Percentiles rank a stretch among this genome's conserved stretches.
These are phyloP conservation scores for Persicaria maculosa DNA, from an alignment of 148 eudicot genomes.

Conservation along the genomic window DNA sequence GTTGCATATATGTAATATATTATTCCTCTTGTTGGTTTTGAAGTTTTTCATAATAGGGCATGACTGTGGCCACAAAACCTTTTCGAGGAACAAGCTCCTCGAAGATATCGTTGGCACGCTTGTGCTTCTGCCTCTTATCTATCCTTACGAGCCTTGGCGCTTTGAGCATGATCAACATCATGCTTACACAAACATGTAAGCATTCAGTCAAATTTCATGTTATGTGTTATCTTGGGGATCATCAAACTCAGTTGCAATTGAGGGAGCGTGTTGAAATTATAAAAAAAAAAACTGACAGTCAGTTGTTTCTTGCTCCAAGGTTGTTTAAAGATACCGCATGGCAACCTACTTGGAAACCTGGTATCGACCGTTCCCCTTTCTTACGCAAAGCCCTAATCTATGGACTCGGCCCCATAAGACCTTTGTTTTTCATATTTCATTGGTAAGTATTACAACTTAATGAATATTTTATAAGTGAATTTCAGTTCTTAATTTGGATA, in stretches of 20 bases:
- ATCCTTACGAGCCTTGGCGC: constrained; percentile 99
- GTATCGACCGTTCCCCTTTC: constrained; percentile 43
- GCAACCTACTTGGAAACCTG: constrained; percentile 57
- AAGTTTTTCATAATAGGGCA: constrained; percentile 95
- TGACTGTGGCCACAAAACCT: constrained; percentile 98
- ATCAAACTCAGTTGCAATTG: no score
- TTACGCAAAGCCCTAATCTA: constrained; percentile 60
- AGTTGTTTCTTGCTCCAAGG: constrained; percentile 28
- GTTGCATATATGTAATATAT: background rate
- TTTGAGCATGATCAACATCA: constrained; percentile 94
- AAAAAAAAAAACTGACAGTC: no score
- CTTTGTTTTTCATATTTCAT: constrained; percentile 86
- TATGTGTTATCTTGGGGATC: background rate
- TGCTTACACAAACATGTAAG: constrained; percentile 91
- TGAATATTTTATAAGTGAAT: background rate
- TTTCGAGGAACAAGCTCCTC: constrained; percentile 78
- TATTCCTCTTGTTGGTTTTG: constrained; percentile 16
- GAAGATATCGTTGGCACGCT: constrained; percentile 93
- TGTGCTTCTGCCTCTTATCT: constrained; percentile 80
- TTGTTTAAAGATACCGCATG: constrained; percentile 84
- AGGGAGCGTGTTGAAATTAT: no score
- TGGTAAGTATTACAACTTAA: constrained; percentile 35
- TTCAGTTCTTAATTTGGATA: background rate
- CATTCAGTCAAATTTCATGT: background rate
- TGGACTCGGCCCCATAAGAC: constrained; percentile 82